phyloP scores from a whole-genome alignment of 2,329 filamentous ascomycete species.

The Penicillium expansum region DNA sequence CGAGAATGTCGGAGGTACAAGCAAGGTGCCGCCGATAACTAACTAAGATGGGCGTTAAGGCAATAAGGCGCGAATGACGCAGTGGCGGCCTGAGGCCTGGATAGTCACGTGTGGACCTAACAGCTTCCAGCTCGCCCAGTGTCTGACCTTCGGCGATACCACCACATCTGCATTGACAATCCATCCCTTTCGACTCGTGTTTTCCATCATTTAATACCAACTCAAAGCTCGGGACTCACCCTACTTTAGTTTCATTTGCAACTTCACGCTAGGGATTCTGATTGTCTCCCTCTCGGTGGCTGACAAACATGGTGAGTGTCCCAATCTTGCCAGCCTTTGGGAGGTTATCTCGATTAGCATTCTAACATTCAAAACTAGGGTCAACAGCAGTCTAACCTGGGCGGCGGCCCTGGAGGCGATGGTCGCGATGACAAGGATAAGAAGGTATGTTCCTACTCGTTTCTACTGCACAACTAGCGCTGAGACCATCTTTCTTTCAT shows the following conservation, averaged over 20 bases:
- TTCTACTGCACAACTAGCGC: slow-evolving; percentile 1
- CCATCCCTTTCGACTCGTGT: slow-evolving; percentile 13
- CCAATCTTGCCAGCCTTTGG: slow-evolving; percentile 9
- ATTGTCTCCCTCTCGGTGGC: slow-evolving; percentile 20
- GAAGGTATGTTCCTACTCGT: slow-evolving; percentile 60
- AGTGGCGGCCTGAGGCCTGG: slow-evolving; percentile 14
- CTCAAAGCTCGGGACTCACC: neutral
- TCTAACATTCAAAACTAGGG: slow-evolving; percentile 38
- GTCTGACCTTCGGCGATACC: slow-evolving; percentile 17
- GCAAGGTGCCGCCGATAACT: neutral
- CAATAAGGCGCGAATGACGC: slow-evolving; percentile 18
- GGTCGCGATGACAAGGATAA: slow-evolving; percentile 86
- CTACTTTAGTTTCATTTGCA: neutral
- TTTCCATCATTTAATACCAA: slow-evolving; percentile 5
- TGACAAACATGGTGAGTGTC: slow-evolving; percentile 37
- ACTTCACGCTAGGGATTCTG: slow-evolving; percentile 4
- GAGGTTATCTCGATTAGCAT: slow-evolving; percentile 4
- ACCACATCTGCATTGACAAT: slow-evolving; percentile 16
- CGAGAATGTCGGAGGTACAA: slow-evolving; percentile 2
- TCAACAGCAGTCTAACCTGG: slow-evolving; percentile 75
- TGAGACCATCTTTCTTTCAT: slow-evolving; percentile 18
- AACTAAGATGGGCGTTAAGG: slow-evolving; percentile 12
- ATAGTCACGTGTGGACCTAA: slow-evolving; percentile 20
- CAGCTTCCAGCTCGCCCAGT: slow-evolving; percentile 25
- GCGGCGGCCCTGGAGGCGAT: slow-evolving; percentile 67